These are phyloP conservation scores for Crithidia sp. DNA, from an alignment of 208 protist genomes.

Conservation along the genomic window DNA sequence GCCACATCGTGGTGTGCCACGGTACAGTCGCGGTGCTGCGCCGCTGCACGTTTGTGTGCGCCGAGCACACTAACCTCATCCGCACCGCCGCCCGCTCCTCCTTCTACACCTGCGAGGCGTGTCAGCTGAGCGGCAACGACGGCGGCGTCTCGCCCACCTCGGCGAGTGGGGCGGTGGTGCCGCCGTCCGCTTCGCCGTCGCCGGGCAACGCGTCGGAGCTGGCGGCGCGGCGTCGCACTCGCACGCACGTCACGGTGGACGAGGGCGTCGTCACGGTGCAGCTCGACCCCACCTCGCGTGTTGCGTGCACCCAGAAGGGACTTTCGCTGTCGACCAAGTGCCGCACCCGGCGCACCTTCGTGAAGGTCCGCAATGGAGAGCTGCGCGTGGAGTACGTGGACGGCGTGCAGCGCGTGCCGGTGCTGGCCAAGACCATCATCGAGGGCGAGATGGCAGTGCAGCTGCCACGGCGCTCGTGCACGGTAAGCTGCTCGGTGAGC, in stretches of 20 bases:
- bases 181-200: not conserved
- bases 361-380: constrained; percentile 29
- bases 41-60: constrained; percentile 41
- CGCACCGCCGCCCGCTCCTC: constrained; percentile 14
- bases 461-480: constrained; percentile 30
- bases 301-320: constrained; percentile 21
- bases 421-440: constrained; percentile 25
- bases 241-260: constrained; percentile 27
- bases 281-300: constrained; percentile 19
- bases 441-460: constrained; percentile 29
- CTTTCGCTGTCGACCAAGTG: constrained; percentile 16
- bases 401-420: constrained; percentile 22
- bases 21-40: constrained; percentile 60
- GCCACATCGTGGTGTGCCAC: constrained; percentile 48
- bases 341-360: constrained; percentile 22
- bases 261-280: constrained; percentile 20
- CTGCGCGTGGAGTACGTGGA: constrained; percentile 28
- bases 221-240: not conserved
- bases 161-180: not conserved
- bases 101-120: constrained; percentile 34
- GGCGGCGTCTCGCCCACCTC: not conserved
- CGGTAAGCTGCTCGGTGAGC: constrained; percentile 30
- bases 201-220: not conserved
- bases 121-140: constrained; percentile 13
- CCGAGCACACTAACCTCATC: constrained; percentile 24